Evolutionary conservation across 805 yeast genomes (phyloP).

Genomic region (Starmera caribaea): DNA sequence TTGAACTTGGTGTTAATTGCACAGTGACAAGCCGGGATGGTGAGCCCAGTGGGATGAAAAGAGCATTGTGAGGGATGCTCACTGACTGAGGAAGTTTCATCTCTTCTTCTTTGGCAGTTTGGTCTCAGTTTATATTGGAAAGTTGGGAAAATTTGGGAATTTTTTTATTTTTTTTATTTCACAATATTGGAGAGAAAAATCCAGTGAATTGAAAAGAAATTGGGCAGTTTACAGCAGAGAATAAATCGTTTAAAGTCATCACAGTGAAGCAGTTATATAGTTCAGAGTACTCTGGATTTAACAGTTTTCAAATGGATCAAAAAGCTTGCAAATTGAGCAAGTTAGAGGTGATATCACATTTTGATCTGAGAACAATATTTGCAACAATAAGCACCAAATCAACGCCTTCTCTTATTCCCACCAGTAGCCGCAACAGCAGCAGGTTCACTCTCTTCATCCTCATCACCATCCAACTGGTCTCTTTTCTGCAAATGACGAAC

Average conservation of each 20-base stretch:
- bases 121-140: neutral
- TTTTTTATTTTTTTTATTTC: neutral
- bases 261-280: too few relatives aligned
- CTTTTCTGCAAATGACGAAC: conserved; percentile 52
- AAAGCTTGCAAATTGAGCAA: neutral
- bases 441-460: conserved; percentile 15
- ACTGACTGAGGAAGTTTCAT: neutral
- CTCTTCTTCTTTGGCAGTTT: neutral
- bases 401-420: conserved; percentile 6
- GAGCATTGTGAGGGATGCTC: conserved; percentile 11
- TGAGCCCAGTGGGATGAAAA: conserved; percentile 34
- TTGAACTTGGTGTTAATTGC: conserved; percentile 43
- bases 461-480: conserved; percentile 23
- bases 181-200: neutral
- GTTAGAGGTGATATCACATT: too few relatives aligned
- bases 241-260: too few relatives aligned
- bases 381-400: neutral
- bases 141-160: neutral
- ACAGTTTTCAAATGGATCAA: neutral
- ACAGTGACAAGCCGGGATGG: conserved; percentile 40
- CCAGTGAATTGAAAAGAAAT: too few relatives aligned
- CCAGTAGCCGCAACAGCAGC: conserved; percentile 7
- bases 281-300: too few relatives aligned
- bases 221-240: too few relatives aligned
- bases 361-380: neutral